These are phyloP conservation scores for Apodospora peruviana DNA, from an alignment of 495 filamentous ascomycete genomes.

Conservation along the genomic window DNA sequence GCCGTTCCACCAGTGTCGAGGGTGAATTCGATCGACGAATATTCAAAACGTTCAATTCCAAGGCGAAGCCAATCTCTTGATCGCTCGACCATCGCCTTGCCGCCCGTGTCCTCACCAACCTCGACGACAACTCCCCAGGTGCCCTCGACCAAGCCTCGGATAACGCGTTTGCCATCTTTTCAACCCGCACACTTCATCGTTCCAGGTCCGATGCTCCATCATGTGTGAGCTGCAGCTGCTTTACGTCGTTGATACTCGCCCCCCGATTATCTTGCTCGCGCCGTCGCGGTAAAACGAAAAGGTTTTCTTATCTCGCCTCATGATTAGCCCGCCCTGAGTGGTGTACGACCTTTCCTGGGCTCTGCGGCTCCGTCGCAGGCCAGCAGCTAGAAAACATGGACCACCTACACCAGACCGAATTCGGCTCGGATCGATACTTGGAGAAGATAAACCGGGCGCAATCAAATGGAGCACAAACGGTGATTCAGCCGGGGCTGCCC, in stretches of 20 bases:
- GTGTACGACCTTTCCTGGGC: conserved; percentile 16
- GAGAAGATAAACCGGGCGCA: conserved; percentile 41
- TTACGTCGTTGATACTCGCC: conserved; percentile 26
- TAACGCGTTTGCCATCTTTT: no score
- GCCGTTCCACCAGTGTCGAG: no score
- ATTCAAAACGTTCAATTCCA: no score
- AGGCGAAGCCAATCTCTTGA: no score
- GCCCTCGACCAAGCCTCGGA: no score
- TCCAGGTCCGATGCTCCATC: conserved; percentile 32
- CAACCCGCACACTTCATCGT: background rate
- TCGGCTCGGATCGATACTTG: conserved; percentile 52
- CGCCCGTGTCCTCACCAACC: no score
- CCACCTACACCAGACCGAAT: conserved; percentile 50
- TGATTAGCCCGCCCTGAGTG: conserved; percentile 10
- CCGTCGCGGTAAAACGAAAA: conserved; percentile 29
- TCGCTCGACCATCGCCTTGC: no score
- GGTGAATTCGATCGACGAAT: no score
- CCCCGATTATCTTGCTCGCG: conserved; percentile 23
- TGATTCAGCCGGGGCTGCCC: conserved; percentile 19
- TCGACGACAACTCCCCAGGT: no score
- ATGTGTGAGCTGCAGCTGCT: conserved; percentile 41
- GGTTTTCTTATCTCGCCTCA: conserved; percentile 6
- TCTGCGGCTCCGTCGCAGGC: conserved; percentile 11
- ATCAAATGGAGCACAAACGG: conserved; percentile 21
- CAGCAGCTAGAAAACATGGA: conserved; percentile 30